phyloP scores from a whole-genome alignment of 2,329 filamentous ascomycete species.

The Gaeumannomyces tritici region DNA sequence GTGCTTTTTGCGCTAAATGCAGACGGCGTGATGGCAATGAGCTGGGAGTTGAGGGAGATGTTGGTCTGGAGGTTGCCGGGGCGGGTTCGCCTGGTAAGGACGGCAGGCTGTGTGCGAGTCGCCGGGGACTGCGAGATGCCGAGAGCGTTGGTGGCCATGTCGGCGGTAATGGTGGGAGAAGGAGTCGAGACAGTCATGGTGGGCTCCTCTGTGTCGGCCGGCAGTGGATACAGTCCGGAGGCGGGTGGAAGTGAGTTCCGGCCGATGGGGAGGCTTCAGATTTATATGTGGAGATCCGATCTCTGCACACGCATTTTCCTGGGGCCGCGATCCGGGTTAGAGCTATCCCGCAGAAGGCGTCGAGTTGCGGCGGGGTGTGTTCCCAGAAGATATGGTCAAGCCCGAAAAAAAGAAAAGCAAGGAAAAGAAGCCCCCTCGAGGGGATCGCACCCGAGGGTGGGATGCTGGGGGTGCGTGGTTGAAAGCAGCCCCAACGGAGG shows the following conservation, averaged over 20 bases:
- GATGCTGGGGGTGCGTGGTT: slow-evolving; percentile 9
- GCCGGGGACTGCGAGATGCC: slow-evolving; percentile 29
- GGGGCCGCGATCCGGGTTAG: slow-evolving; percentile 3
- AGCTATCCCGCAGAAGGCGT: slow-evolving; percentile 8
- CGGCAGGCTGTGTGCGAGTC: slow-evolving; percentile 19
- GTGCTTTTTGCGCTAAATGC: slow-evolving; percentile 34
- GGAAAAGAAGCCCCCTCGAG: neutral
- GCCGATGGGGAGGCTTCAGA: slow-evolving; percentile 7
- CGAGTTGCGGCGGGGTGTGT: slow-evolving; percentile 12
- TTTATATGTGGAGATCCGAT: slow-evolving; percentile 14
- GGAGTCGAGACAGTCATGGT: neutral
- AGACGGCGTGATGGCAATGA: slow-evolving; percentile 35
- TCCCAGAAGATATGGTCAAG: neutral
- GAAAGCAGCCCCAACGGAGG: slow-evolving; percentile 9
- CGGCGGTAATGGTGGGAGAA: neutral
- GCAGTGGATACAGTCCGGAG: neutral
- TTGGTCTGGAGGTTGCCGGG: slow-evolving; percentile 39
- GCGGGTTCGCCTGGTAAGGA: slow-evolving; percentile 30
- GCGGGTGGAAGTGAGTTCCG: neutral
- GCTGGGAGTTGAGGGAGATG: slow-evolving; percentile 25
- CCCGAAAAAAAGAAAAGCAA: no score
- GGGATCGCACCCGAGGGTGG: slow-evolving; percentile 1
- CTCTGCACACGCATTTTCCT: slow-evolving; percentile 18
- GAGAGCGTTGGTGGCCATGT: neutral
- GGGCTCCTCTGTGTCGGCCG: neutral